Evolutionary conservation across 495 filamentous ascomycete genomes (phyloP).

Genomic region (Platismatia glauca): DNA sequence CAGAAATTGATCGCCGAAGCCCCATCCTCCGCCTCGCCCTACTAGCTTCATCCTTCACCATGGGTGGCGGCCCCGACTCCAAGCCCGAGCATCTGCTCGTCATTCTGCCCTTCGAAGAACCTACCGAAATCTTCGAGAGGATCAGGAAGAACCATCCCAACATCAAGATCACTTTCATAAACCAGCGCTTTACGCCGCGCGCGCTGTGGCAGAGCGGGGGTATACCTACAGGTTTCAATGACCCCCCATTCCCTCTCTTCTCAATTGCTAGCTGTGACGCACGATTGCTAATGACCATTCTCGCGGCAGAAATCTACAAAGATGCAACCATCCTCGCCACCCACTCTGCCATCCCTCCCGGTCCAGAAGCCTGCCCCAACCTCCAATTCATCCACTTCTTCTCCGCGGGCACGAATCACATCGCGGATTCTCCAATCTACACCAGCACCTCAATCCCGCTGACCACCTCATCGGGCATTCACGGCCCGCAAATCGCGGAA

Average conservation of each 20-base stretch:
- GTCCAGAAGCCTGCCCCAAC: conserved; percentile 24
- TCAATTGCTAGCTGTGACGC: not conserved
- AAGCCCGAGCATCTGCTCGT: conserved; percentile 35
- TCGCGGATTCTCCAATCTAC: conserved; percentile 54
- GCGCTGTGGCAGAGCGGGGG: conserved; percentile 8
- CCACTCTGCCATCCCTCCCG: conserved; percentile 41
- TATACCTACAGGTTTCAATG: conserved; percentile 3
- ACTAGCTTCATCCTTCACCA: conserved; percentile 17
- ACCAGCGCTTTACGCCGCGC: conserved; percentile 8
- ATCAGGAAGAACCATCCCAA: conserved; percentile 44
- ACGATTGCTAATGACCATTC: not conserved
- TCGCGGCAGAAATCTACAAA: conserved; percentile 40
- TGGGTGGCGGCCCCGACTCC: conserved; percentile 28
- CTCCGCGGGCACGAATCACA: conserved; percentile 65
- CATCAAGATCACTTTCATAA: conserved; percentile 37
- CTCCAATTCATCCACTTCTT: conserved; percentile 60
- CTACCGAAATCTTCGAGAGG: conserved; percentile 32
- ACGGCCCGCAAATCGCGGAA: conserved; percentile 79
- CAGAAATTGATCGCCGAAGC: not conserved
- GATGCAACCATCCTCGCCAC: conserved; percentile 59
- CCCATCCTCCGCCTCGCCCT: conserved; percentile 5
- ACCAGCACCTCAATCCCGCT: conserved; percentile 54
- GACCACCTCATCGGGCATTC: conserved; percentile 66
- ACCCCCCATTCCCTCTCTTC: not conserved
- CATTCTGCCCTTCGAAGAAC: conserved; percentile 37